Evolutionary conservation across 2,329 filamentous ascomycete genomes (phyloP).

Genomic region (Rhynchosporium secalis): DNA sequence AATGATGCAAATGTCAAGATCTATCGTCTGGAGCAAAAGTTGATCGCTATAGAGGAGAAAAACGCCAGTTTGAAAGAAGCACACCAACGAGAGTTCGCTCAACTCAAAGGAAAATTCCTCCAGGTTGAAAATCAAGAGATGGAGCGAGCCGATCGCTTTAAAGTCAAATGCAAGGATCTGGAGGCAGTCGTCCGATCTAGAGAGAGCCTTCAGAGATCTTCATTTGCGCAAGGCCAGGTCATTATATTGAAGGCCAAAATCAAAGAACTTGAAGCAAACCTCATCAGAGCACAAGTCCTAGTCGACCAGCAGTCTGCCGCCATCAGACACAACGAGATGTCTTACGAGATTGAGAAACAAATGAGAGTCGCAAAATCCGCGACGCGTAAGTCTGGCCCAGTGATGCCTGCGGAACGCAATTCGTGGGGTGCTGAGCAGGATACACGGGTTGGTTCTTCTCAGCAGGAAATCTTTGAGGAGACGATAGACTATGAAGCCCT

Average conservation of each 20-base stretch:
- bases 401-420: not conserved
- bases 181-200: not conserved
- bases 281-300: not conserved
- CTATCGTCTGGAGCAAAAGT: not conserved
- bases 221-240: not conserved
- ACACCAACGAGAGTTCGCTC: not conserved
- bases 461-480: not conserved
- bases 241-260: not conserved
- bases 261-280: not conserved
- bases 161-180: not conserved
- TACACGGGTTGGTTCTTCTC: not conserved
- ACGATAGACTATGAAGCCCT: not conserved
- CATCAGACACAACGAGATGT: not conserved
- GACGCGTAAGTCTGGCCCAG: not conserved
- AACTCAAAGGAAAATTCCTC: not conserved
- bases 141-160: not conserved
- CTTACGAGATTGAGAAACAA: not conserved
- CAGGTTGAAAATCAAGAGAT: not conserved
- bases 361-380: not conserved
- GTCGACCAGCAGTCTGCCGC: not conserved
- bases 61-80: not conserved
- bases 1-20: not conserved
- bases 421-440: not conserved
- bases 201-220: not conserved
- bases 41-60: not conserved